Evolutionary conservation across 2,329 filamentous ascomycete genomes (phyloP).

Genomic region (Penicillium capsulatum): DNA sequence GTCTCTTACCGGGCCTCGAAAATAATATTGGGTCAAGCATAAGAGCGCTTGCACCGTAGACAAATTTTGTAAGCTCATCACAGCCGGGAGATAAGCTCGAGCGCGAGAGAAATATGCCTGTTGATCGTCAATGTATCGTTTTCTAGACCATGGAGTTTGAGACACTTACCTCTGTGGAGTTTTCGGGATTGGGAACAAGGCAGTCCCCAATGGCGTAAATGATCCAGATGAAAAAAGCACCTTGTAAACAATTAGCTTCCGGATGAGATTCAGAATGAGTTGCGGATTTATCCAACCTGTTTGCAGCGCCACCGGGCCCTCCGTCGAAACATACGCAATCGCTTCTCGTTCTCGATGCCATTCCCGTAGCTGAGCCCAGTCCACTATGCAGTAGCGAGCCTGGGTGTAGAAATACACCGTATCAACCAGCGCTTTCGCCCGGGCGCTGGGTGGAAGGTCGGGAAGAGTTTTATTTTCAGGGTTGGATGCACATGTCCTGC

Average conservation of each 20-base stretch:
- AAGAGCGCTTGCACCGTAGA: constrained; percentile 18
- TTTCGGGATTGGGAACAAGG: constrained; percentile 15
- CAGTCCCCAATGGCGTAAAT: constrained; percentile 19
- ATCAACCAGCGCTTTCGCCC: constrained; percentile 12
- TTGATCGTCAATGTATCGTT: neutral
- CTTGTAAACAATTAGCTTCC: constrained; percentile 3
- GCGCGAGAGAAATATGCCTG: constrained; percentile 20
- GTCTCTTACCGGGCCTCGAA: constrained; percentile 10
- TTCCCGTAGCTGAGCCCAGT: constrained; percentile 17
- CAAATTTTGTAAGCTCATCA: constrained; percentile 14
- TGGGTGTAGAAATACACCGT: constrained; percentile 21
- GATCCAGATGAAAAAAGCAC: constrained; percentile 20
- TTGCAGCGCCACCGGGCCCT: constrained; percentile 5
- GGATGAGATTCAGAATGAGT: no score
- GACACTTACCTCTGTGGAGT: constrained; percentile 10
- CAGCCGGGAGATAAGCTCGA: constrained; percentile 14
- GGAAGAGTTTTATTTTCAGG: constrained; percentile 6
- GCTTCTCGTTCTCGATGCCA: constrained; percentile 17
- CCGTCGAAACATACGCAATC: constrained; percentile 7
- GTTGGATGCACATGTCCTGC: constrained; percentile 3
- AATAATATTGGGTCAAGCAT: constrained; percentile 16
- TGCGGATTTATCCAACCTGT: constrained; percentile 2
- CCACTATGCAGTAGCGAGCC: constrained; percentile 20
- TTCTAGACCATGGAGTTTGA: neutral
- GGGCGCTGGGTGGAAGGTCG: constrained; percentile 8